Evolutionary conservation across 805 yeast species (phyloP), one percentile per base, ranked within the genome.

Genomic region (Blastobotrys robertii): DNA sequence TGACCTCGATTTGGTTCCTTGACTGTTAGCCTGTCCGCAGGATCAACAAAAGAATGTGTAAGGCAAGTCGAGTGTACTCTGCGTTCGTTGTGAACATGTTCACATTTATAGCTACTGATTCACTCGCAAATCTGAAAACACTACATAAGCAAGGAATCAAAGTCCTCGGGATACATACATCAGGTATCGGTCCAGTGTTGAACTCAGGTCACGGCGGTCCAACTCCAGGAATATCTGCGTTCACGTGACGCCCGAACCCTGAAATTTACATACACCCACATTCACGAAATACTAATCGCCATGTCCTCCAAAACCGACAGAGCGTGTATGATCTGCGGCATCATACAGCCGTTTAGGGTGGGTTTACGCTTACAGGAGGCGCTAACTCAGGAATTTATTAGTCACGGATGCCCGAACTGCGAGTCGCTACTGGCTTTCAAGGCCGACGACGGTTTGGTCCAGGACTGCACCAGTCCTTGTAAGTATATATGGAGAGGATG

Each of bases 281-380:
- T 7, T 12, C 13, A 6, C 31, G 15, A 12, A n/a, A 10, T 40
- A 44, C 40, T 10, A 12, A 11, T 19, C 32, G 37, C 12, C 12
- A 57, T 58, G 64, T 53, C 81, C 10, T 66, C 74, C 30, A 74
- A 79, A 65, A 72, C 81, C 8, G 94, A 87, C 50, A 77, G 98
- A 70, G 97, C 97, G 6, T 90, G 98, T 58, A 84, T 90, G 96
- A 74, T 92, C 45, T 90, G 98, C 65, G 97, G 97, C 3, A 73
- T 90, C 43, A 84, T 90, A 43, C 94, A 85, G 57, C 77, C 95
- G 4, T 74, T 82, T 52, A 74, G 69, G 44, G 83, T 77, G 53
- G 37, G 77, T 48, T 8, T 7, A 6, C 25, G 25, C 25, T 19
- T 19, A 6, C 6, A 19, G 25, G 6, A 19, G 6, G 6, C 6